Percentiles rank a stretch among this genome's conserved stretches.
These are phyloP conservation scores for Setaria viridis DNA, from an alignment of 202 grass and related monocot genomes.

Conservation along the genomic window DNA sequence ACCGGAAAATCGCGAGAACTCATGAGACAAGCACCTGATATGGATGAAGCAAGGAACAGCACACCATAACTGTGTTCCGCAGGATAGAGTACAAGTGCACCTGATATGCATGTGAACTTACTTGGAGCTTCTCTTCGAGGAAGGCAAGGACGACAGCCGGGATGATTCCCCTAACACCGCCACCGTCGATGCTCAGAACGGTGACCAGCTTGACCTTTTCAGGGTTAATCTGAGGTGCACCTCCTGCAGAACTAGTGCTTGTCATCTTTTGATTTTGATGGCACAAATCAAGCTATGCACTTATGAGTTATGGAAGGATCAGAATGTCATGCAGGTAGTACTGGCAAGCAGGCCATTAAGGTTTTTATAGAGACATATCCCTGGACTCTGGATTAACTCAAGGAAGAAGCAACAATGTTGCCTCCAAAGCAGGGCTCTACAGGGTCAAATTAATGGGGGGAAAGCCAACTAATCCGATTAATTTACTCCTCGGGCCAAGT, in stretches of 20 bases:
- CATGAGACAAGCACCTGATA: neutral
- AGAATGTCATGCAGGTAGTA: neutral
- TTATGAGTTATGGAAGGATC: neutral
- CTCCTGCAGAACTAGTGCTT: slow-evolving; percentile 17
- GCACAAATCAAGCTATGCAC: slow-evolving; percentile 4
- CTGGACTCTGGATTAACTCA: slow-evolving; percentile 22
- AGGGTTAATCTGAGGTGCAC: neutral
- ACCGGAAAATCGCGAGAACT: neutral
- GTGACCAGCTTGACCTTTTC: slow-evolving; percentile 64
- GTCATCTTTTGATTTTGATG: slow-evolving; percentile 36
- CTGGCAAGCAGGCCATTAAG: neutral
- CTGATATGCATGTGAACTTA: slow-evolving; percentile 32
- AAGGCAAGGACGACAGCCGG: slow-evolving; percentile 64
- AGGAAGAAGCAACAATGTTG: slow-evolving; percentile 32
- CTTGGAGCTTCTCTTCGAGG: slow-evolving; percentile 72
- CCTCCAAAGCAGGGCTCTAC: neutral
- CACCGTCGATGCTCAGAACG: slow-evolving; percentile 83
- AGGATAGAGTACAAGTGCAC: neutral
- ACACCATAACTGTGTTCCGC: neutral
- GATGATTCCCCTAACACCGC: slow-evolving; percentile 76
- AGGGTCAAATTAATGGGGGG: slow-evolving; percentile 10
- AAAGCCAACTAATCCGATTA: slow-evolving; percentile 11
- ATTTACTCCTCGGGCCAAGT: neutral
- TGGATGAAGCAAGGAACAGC: neutral
- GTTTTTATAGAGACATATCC: slow-evolving; percentile 36